phyloP scores from a whole-genome alignment of 148 eudicot species.

The Nepenthes mirabilis region DNA sequence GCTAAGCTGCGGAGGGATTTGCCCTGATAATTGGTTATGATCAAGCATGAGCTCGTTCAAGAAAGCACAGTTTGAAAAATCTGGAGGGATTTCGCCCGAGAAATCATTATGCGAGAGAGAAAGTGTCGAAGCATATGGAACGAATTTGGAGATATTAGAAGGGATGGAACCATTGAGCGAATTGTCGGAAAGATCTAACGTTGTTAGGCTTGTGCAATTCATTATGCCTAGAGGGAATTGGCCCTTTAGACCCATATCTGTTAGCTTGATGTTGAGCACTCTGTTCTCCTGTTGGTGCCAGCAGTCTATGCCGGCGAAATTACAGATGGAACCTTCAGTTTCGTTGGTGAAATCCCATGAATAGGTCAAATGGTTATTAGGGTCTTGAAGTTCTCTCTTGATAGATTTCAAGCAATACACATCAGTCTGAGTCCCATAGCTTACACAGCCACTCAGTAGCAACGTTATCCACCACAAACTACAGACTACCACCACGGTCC shows the following conservation, averaged over 20 bases:
- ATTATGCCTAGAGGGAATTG: conserved; percentile 24
- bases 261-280: conserved; percentile 26
- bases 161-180: conserved; percentile 24
- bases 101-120: conserved; percentile 25
- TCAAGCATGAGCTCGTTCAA: conserved; percentile 22
- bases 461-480: conserved; percentile 9
- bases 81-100: conserved; percentile 20
- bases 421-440: conserved; percentile 26
- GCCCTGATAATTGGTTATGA: conserved; percentile 24
- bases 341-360: conserved; percentile 30
- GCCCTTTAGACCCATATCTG: conserved; percentile 29
- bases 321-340: conserved; percentile 35
- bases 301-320: conserved; percentile 26
- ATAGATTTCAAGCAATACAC: conserved; percentile 18
- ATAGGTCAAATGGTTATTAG: conserved; percentile 13
- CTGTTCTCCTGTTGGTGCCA: conserved; percentile 36
- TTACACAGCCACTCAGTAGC: conserved; percentile 11
- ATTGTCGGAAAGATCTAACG: conserved; percentile 26
- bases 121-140: conserved; percentile 16
- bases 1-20: conserved; percentile 20
- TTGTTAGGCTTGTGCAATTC: conserved; percentile 25
- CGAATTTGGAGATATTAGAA: conserved; percentile 14
- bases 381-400: conserved; percentile 15
- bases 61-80: conserved; percentile 23
- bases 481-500: conserved; percentile 5